A percentile compares a stretch with the other conserved stretches of the same genome.
phyloP scores from a whole-genome alignment of 352 stramenopile genomes.

The Ochromonadaceae sp. region DNA sequence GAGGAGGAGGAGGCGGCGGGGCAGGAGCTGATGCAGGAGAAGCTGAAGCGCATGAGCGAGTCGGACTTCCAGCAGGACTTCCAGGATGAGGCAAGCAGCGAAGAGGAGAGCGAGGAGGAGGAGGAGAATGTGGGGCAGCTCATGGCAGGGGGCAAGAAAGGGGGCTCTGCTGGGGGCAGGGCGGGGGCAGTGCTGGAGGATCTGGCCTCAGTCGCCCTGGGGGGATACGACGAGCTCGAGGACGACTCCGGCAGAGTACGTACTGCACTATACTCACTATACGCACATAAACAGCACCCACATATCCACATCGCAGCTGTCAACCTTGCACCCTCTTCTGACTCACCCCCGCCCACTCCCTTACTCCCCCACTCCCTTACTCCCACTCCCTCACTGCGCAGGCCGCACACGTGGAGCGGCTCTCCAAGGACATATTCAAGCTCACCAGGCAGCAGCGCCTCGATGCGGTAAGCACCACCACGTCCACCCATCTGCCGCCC shows the following conservation, averaged over 20 bases:
- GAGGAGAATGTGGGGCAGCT: constrained; percentile 13
- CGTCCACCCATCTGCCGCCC: too few species aligned
- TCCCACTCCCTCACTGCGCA: background rate
- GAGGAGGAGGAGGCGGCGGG: constrained; percentile 44
- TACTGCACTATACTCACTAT: too few species aligned
- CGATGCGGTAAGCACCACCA: constrained; percentile 18
- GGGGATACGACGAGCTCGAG: too few species aligned
- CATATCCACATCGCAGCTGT: too few species aligned
- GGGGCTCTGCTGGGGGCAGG: background rate
- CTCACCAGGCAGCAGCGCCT: constrained; percentile 26
- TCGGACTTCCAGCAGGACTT: constrained; percentile 20
- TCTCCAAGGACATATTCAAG: background rate
- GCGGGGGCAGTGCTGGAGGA: too few species aligned
- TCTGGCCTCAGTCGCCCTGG: too few species aligned
- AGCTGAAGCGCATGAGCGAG: background rate
- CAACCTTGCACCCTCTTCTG: too few species aligned
- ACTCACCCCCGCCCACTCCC: too few species aligned
- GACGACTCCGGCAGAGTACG: too few species aligned
- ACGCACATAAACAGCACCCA: too few species aligned
- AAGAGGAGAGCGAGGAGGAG: constrained; percentile 25
- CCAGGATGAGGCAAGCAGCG: constrained; percentile 17
- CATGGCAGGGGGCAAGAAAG: constrained; percentile 18
- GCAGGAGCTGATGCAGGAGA: background rate
- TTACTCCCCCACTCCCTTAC: too few species aligned
- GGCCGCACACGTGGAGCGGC: background rate